Conservation (phyloP, 768 basidiomycete species). For the Suillus tomentosus region DNA sequence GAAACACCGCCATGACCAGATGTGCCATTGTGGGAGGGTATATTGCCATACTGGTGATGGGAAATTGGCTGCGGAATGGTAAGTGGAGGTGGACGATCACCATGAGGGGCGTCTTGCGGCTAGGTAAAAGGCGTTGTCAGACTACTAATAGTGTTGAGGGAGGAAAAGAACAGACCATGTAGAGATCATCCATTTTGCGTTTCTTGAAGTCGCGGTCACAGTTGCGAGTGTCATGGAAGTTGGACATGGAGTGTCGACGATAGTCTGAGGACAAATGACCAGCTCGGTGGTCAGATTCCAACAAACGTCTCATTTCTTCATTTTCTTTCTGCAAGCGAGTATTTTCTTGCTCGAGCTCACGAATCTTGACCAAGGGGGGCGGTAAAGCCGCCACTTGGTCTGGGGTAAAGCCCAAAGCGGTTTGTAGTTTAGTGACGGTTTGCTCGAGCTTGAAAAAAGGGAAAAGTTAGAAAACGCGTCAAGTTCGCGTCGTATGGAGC, state of each 20-base stretch:
- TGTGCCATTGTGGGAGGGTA: conserved; percentile 41
- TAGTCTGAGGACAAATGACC: conserved; percentile 43
- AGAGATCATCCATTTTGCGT: conserved; percentile 61
- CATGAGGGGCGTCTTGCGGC: conserved; percentile 46
- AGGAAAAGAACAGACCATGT: conserved; percentile 43
- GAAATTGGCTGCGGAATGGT: conserved; percentile 60
- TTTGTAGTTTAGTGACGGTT: conserved; percentile 83
- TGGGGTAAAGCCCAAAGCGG: conserved; percentile 67
- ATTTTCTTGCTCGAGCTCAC: conserved; percentile 84
- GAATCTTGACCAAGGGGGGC: conserved; percentile 71
- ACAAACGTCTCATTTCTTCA: conserved; percentile 69
- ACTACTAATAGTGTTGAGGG: not conserved
- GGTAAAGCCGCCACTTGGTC: conserved; percentile 77
- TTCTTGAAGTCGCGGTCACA: conserved; percentile 65
- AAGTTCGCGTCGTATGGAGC: conserved; percentile 18
- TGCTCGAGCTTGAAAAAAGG: conserved; percentile 63
- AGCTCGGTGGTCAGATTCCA: conserved; percentile 45
- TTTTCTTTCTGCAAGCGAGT: conserved; percentile 68
- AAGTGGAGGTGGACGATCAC: conserved; percentile 53
- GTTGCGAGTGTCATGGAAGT: conserved; percentile 49
- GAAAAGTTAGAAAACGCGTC: conserved; percentile 14
- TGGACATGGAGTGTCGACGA: conserved; percentile 47
- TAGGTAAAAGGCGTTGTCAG: conserved; percentile 31
- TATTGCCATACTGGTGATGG: conserved; percentile 51
- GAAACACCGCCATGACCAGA: conserved; percentile 40